Evolutionary conservation across 352 stramenopile species (phyloP).

Genomic region (Thalassiosira hispida): DNA sequence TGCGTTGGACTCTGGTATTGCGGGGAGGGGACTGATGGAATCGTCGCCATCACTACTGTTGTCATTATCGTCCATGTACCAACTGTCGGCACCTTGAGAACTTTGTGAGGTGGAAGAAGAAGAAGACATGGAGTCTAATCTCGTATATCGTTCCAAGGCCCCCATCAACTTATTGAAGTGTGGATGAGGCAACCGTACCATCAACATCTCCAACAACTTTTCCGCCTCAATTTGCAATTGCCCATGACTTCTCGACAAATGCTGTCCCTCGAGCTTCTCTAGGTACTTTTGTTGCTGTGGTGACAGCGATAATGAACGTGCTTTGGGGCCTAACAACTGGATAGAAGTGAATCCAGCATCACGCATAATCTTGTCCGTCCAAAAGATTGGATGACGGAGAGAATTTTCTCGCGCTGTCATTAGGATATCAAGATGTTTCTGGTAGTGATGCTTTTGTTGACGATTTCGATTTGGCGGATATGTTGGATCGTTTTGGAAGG

Average conservation of each 20-base stretch:
- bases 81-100: conserved; percentile 21
- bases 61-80: conserved; percentile 26
- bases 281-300: conserved; percentile 9
- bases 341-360: conserved; percentile 21
- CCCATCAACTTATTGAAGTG: conserved; percentile 56
- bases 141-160: conserved; percentile 31
- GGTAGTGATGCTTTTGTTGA: conserved; percentile 18
- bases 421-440: conserved; percentile 18
- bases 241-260: conserved; percentile 21
- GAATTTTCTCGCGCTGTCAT: conserved; percentile 36
- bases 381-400: conserved; percentile 34
- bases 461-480: conserved; percentile 56
- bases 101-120: not conserved
- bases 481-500: conserved; percentile 31
- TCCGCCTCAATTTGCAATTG: conserved; percentile 38
- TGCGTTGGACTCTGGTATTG: not conserved
- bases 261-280: conserved; percentile 15
- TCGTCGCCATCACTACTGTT: conserved; percentile 4
- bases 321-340: too few relatives aligned
- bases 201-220: conserved; percentile 32
- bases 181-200: conserved; percentile 32
- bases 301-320: too few relatives aligned
- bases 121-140: conserved; percentile 1
- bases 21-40: not conserved
- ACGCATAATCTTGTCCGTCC: conserved; percentile 23